These are phyloP conservation scores for Sorghum bicolor DNA, from an alignment of 176 grass and related monocot genomes.

Conservation along the genomic window Sorghum_bicolor_NCBIv3 NC_012876.2:52092001-52092500, in stretches of 20 bases:
- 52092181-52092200: not conserved
- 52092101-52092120: not conserved
- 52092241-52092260: not conserved
- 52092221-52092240: not conserved
- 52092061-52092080: slow-evolving; percentile 3
- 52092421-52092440: not conserved
- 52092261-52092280: not conserved
- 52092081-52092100: not conserved
- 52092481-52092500: slow-evolving; percentile 8
- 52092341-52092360: slow-evolving; percentile 3
- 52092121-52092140: not conserved
- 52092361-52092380: not conserved
- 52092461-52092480: not conserved
- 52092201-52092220: not conserved
- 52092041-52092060: not conserved
- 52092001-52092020: not conserved
- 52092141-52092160: not conserved
- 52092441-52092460: slow-evolving; percentile 12
- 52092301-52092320: not conserved
- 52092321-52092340: not conserved
- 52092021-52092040: not conserved
- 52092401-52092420: not conserved
- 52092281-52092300: not conserved
- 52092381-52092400: not conserved
- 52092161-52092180: not conserved